Conservation (phyloP, 1,139 yeast species). For the Suhomyces bribrorum region DNA sequence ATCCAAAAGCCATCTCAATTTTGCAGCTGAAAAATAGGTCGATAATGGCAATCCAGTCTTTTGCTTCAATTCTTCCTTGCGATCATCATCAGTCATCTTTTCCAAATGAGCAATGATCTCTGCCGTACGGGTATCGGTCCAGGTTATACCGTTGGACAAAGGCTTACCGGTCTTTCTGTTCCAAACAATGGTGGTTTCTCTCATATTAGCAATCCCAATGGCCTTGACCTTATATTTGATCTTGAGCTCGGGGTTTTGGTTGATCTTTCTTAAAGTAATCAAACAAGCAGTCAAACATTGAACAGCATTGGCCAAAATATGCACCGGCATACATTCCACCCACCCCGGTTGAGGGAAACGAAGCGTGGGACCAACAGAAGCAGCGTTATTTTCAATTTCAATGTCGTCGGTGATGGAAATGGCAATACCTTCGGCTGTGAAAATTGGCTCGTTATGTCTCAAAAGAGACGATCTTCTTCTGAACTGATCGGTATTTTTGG, state of each 20-base stretch:
- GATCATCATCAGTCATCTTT: constrained; percentile 58
- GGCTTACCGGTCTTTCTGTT: constrained; percentile 81
- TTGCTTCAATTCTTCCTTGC: constrained; percentile 57
- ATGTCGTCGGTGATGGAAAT: constrained; percentile 58
- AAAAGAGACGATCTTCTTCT: constrained; percentile 51
- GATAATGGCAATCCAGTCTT: constrained; percentile 86
- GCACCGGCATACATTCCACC: constrained; percentile 94
- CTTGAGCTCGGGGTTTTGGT: constrained; percentile 51
- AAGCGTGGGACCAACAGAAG: constrained; percentile 65
- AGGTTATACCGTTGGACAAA: constrained; percentile 83
- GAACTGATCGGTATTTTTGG: constrained; percentile 50
- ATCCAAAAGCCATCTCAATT: constrained; percentile 86
- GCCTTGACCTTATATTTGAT: constrained; percentile 57
- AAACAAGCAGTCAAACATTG: constrained; percentile 71
- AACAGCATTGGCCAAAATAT: constrained; percentile 78
- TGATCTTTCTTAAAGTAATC: constrained; percentile 56
- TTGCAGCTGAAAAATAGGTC: constrained; percentile 90
- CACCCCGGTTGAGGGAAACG: constrained; percentile 81
- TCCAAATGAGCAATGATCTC: constrained; percentile 69
- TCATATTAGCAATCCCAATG: constrained; percentile 91
- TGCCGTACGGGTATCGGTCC: constrained; percentile 92
- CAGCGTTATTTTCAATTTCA: constrained; percentile 60
- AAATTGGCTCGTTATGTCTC: constrained; percentile 58
- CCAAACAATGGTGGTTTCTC: constrained; percentile 95
- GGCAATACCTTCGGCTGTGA: constrained; percentile 75